Percentiles rank a stretch among this genome's conserved stretches.
Conservation (phyloP, 2,329 filamentous ascomycete genomes). For the Aspergillus neoniger region DNA sequence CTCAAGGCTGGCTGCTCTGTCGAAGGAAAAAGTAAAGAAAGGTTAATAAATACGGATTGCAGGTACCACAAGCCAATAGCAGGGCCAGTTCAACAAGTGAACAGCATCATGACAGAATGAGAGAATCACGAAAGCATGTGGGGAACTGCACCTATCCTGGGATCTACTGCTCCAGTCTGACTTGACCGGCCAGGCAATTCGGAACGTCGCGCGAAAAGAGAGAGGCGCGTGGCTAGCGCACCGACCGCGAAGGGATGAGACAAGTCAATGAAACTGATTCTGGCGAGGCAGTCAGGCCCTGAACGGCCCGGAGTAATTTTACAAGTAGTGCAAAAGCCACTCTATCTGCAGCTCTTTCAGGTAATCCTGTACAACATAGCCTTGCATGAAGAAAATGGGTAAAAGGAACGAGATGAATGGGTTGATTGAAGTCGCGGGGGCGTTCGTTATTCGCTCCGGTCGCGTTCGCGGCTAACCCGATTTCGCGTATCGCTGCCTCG, state of each 20-base stretch:
- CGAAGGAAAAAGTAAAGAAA: neutral
- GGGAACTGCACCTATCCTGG: slow-evolving; percentile 28
- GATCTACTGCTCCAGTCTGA: slow-evolving; percentile 23
- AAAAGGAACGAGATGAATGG: neutral
- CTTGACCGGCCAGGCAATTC: slow-evolving; percentile 7
- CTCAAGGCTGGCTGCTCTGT: neutral
- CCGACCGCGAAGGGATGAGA: slow-evolving; percentile 24
- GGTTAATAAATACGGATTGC: neutral
- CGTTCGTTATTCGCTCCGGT: slow-evolving; percentile 11
- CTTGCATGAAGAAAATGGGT: slow-evolving; percentile 5
- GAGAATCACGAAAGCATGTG: slow-evolving; percentile 22
- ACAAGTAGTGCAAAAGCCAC: neutral
- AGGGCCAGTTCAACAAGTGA: slow-evolving; percentile 10
- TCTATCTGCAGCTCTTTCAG: neutral
- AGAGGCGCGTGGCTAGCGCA: slow-evolving; percentile 37
- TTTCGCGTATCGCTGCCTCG: slow-evolving; percentile 22
- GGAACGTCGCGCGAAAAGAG: slow-evolving; percentile 30
- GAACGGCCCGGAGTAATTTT: slow-evolving; percentile 7
- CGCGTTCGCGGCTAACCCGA: slow-evolving; percentile 29
- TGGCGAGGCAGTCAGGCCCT: slow-evolving; percentile 11
- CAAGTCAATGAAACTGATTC: neutral
- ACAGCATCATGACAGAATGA: slow-evolving; percentile 11
- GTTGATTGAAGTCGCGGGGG: slow-evolving; percentile 28
- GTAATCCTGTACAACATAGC: slow-evolving; percentile 4
- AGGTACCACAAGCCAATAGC: slow-evolving; percentile 8